Base-by-base conservation (phyloP, 2,329 filamentous ascomycete species). In the Periglandula ipomoeae region DNA sequence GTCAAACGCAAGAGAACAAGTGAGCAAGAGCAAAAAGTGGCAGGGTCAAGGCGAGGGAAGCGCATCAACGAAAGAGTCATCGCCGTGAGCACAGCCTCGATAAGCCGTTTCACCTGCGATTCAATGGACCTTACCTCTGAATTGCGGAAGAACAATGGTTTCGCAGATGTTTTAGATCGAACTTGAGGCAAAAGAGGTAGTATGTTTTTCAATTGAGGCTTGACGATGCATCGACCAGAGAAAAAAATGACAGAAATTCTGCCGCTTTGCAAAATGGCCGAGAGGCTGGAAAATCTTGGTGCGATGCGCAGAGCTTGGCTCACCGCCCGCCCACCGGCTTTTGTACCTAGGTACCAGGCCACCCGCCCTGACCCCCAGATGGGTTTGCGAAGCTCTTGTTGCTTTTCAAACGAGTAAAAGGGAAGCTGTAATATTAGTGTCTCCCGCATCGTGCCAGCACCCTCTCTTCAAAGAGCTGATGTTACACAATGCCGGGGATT, bases 231-330 rank as follows among this genome's bases (percentile, higher is more conserved):
- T 42, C 26, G 40, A 37, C 20, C 26, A 34, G 24, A 46, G 44
- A 47, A 40, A 44, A 43, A 49, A 52, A 50, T 44, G 42, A 46
- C 26, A 20, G 20, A 19, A 45, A 52, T 52, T 52, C 44, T 52
- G 50, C 50, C 50, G 41, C 30, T 13, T 19, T 5, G 43, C 39
- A 22, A 39, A 40, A n/a, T 22, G 35, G 26, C 10, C 13, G 11
- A 32, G 19, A 24, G 20, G 37, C 41, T 30, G 35, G 46, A 41
- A 46, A 47, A 50, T 40, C 39, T 44, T 17, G 32, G 44, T 30
- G 19, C 41, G 1, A 9, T 42, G 26, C 20, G 20, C n/a, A 10
- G 23, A 30, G 30, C 45, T 47, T 23, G 23, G 10, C 50, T 51
- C 50, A 51, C 50, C 50, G 50, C 50, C 42, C 38, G 43, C 32